A percentile compares a stretch with the other conserved stretches of the same genome.
phyloP scores from a whole-genome alignment of 1,139 yeast species.

The Kurtzmaniella quercitrusa region DNA sequence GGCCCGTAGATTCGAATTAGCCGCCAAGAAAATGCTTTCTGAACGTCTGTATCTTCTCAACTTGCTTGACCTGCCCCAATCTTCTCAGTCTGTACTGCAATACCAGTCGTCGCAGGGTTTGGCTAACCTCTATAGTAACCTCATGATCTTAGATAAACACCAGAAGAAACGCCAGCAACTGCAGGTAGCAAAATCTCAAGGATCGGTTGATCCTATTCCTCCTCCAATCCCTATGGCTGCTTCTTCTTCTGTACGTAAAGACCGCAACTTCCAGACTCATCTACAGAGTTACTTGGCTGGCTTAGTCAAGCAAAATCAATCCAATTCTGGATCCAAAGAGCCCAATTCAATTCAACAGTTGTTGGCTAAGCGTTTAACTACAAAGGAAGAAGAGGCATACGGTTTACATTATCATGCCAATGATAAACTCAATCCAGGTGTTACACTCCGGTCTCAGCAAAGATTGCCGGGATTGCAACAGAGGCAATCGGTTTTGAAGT shows the following conservation, averaged over 20 bases:
- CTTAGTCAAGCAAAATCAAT: conserved; percentile 33
- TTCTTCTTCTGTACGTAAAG: conserved; percentile 47
- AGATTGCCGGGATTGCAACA: conserved; percentile 44
- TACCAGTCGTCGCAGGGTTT: conserved; percentile 86
- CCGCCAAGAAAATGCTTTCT: conserved; percentile 82
- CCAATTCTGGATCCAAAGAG: conserved; percentile 25
- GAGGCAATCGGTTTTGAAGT: conserved; percentile 63
- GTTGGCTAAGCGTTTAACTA: conserved; percentile 55
- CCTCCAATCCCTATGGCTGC: conserved; percentile 59
- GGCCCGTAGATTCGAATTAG: conserved; percentile 86
- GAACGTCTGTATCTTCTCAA: conserved; percentile 81
- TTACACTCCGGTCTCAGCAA: conserved; percentile 67
- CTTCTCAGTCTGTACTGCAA: conserved; percentile 71
- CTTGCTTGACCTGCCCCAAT: conserved; percentile 83
- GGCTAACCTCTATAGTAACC: conserved; percentile 75
- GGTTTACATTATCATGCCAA: conserved; percentile 76
- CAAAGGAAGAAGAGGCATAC: conserved; percentile 79
- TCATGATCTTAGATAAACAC: conserved; percentile 72
- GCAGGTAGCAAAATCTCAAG: conserved; percentile 23
- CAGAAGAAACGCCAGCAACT: conserved; percentile 40
- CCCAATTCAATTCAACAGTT: conserved; percentile 39
- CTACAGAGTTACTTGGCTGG: conserved; percentile 42
- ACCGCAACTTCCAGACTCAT: conserved; percentile 48
- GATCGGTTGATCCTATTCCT: conserved; percentile 46
- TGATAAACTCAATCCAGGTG: conserved; percentile 77